These are phyloP conservation scores for Pestalotiopsis sp. DNA, from an alignment of 2,329 filamentous ascomycete species.

Conservation along the genomic window DNA sequence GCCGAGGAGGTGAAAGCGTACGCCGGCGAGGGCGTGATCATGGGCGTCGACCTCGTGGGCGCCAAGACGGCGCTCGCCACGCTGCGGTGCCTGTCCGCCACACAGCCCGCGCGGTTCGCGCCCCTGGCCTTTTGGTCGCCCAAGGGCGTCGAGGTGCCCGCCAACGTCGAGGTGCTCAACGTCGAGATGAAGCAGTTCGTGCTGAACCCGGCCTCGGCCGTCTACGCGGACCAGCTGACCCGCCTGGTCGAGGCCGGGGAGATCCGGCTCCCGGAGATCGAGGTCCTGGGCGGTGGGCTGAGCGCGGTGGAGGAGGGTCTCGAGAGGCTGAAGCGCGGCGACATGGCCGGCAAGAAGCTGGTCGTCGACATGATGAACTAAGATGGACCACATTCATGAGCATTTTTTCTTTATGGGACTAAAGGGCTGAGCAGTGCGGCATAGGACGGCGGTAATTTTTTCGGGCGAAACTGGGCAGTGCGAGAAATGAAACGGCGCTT, in stretches of 20 bases:
- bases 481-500: background rate
- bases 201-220: conserved; percentile 3
- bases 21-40: background rate
- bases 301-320: conserved; percentile 2
- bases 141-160: background rate
- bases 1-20: background rate
- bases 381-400: background rate
- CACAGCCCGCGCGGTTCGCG: conserved; percentile 1
- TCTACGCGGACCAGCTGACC: conserved; percentile 9
- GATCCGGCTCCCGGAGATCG: conserved; percentile 10
- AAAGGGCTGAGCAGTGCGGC: too few relatives aligned
- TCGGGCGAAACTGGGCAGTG: conserved; percentile 4
- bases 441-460: background rate
- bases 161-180: conserved; percentile 9
- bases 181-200: conserved; percentile 14
- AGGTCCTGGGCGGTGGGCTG: conserved; percentile 5
- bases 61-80: conserved; percentile 2
- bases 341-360: conserved; percentile 10
- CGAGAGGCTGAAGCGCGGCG: conserved; percentile 9
- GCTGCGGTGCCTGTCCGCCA: conserved; percentile 1
- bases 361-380: conserved; percentile 9
- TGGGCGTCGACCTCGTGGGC: conserved; percentile 11
- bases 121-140: conserved; percentile 3
- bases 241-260: conserved; percentile 5
- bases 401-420: background rate